These are phyloP conservation scores for Brassica hybrid DNA, from an alignment of 441 rosid species.

Conservation along the genomic window DNA sequence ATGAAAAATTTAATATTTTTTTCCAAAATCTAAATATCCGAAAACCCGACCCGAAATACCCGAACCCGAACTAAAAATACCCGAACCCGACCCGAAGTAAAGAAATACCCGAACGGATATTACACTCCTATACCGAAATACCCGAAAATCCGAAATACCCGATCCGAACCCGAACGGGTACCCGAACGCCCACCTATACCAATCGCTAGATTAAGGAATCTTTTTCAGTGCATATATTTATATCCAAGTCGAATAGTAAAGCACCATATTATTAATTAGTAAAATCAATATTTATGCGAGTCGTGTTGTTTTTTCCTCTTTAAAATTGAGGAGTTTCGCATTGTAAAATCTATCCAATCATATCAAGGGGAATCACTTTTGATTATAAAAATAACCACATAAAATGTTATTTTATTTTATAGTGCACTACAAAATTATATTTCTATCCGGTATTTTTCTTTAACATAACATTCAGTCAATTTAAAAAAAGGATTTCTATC, in stretches of 20 bases:
- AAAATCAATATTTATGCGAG: neutral
- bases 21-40: too few species aligned
- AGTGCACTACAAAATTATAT: neutral
- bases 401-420: neutral
- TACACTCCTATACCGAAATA: too few species aligned
- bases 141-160: too few species aligned
- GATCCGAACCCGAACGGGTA: too few species aligned
- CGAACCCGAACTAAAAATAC: too few species aligned
- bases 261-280: neutral
- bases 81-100: too few species aligned
- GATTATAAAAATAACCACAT: neutral
- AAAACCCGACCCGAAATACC: too few species aligned
- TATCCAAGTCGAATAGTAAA: neutral
- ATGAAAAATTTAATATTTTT: too few species aligned
- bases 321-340: neutral
- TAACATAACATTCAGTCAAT: too few species aligned
- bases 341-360: neutral
- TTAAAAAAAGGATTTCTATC: neutral
- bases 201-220: neutral
- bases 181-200: too few species aligned
- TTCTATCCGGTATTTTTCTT: too few species aligned
- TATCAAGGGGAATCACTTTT: neutral
- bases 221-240: neutral
- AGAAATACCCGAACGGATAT: too few species aligned
- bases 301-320: neutral